Evolutionary conservation across 2,329 filamentous ascomycete species (phyloP).

Genomic region (Didymella glomerata): DNA sequence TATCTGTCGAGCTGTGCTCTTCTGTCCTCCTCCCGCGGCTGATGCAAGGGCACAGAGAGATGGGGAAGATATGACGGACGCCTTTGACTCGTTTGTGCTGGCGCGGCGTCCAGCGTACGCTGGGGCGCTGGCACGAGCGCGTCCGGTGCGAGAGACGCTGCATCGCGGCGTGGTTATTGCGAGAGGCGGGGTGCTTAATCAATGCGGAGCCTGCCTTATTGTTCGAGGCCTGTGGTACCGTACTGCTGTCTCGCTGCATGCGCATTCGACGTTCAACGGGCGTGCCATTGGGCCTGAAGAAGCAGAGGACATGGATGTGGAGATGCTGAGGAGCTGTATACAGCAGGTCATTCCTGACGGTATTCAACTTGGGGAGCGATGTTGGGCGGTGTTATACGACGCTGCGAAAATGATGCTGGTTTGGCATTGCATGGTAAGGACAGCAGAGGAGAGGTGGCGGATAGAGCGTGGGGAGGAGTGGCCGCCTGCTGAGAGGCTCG

Average conservation of each 20-base stretch:
- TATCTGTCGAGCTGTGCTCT: constrained; percentile 1
- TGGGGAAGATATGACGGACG: neutral
- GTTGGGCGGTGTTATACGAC: constrained; percentile 6
- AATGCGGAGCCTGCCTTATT: neutral
- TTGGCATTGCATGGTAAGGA: neutral
- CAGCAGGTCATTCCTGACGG: constrained; percentile 10
- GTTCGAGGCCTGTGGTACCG: constrained; percentile 13
- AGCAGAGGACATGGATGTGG: neutral
- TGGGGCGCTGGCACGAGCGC: neutral
- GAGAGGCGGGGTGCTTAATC: neutral
- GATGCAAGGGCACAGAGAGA: too few relatives aligned
- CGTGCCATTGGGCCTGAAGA: neutral
- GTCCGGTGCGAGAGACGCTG: too few relatives aligned
- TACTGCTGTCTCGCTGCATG: neutral
- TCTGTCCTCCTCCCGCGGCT: too few relatives aligned
- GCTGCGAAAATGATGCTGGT: constrained; percentile 2
- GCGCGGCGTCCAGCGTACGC: neutral
- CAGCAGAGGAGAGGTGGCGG: neutral
- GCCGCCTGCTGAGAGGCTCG: neutral
- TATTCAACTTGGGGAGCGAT: neutral
- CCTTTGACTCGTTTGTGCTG: neutral
- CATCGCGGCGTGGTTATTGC: too few relatives aligned
- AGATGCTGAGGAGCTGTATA: neutral
- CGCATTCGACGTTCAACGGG: neutral
- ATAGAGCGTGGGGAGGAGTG: neutral